Evolutionary conservation across 75 land plant genomes (phyloP), one percentile per base, ranked within the genome.

Genomic region (Cupressus sempervirens): DNA sequence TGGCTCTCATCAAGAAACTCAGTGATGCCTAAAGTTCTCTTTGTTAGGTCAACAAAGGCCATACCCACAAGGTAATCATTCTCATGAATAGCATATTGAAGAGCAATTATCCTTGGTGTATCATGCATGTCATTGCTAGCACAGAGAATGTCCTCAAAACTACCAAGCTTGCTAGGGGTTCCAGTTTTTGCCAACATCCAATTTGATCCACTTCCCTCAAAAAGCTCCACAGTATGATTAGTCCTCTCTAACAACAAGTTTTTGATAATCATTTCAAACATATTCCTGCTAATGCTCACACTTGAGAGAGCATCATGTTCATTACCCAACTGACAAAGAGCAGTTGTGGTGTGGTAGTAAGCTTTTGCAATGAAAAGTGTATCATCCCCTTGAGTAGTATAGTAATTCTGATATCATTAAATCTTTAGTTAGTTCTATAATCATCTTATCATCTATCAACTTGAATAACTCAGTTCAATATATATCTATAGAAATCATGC

Each of bases 81-180:
- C 62, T 93, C 96, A 83, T 92, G 95, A 52, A 90, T 85, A 52
- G 62, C 85, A 35, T 91, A 89, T 45, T 83, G 84, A 11, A 98
- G 84, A 53, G 99, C 94, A 84, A 98, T 90, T 38, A 91, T 90
- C 6, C 89, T 96, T 70, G 99, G 99, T 26, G 95, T 85, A 76
- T 98, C 99, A 88, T 98, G 95, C 99, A 98, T 98, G 79, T 98
- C 99, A 86, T 93, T 96, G 90, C 93, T 98, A 46, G 98, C 94
- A 92, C 94, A 98, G 74, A 98, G 85, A 87, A 94, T 84, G 82
- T 98, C 99, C 89, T 98, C 99, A 90, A 96, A 98, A 87, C 91
- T 91, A 15, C 96, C 96, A 65, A 96, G 83, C 86, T 94, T 94
- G 40, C 99, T 98, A 53, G 99, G 99, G 18, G 95, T 92, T 73